These are phyloP conservation scores for Fraxinus platypoda DNA, from an alignment of 305 asterid genomes.

Conservation along the genomic window DNA sequence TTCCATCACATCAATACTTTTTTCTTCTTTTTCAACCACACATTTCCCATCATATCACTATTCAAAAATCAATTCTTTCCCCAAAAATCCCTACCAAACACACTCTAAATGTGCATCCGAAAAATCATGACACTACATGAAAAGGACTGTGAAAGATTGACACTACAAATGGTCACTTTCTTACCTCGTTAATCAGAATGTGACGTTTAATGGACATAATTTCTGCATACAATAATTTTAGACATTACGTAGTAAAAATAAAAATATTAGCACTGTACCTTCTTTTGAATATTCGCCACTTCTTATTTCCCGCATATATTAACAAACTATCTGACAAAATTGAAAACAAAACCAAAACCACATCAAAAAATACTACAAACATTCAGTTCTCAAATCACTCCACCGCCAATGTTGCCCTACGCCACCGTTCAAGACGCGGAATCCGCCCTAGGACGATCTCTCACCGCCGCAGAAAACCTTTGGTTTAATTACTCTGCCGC, in stretches of 20 bases:
- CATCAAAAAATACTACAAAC: neutral
- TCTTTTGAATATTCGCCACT: neutral
- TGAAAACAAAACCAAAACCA: neutral
- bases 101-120: neutral
- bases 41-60: too few species aligned
- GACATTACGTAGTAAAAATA: neutral
- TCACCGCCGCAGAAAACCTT: slow-evolving; percentile 60
- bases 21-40: too few species aligned
- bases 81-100: too few species aligned
- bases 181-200: too few species aligned
- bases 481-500: slow-evolving; percentile 88
- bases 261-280: neutral
- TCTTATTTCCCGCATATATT: slow-evolving; percentile 5
- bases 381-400: neutral
- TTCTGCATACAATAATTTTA: neutral
- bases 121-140: neutral
- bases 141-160: neutral
- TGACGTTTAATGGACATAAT: neutral
- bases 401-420: slow-evolving; percentile 69
- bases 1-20: too few species aligned
- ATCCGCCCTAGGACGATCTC: slow-evolving; percentile 66
- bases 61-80: too few species aligned
- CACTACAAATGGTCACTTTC: too few species aligned
- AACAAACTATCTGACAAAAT: slow-evolving; percentile 15
- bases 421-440: slow-evolving; percentile 73